A percentile compares a stretch with the other conserved stretches of the same genome.
Evolutionary conservation across 1,284 basidiomycete genomes (phyloP).

Genomic region (Exobasidium cylindrosporum): DNA sequence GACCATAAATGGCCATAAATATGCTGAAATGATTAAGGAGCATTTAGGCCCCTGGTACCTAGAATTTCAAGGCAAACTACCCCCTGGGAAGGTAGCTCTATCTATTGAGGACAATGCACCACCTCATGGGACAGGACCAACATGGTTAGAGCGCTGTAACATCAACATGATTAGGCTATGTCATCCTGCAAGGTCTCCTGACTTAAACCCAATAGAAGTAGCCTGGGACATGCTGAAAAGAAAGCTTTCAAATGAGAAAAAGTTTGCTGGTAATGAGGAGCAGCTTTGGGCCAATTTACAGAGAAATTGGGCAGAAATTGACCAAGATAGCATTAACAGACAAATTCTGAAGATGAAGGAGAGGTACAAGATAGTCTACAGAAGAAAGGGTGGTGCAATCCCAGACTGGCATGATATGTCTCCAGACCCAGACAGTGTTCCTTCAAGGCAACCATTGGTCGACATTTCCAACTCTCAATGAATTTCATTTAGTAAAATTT

Average conservation of each 20-base stretch:
- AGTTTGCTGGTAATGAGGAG: neutral
- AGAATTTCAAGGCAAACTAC: neutral
- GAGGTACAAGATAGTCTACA: neutral
- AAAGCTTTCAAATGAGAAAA: neutral
- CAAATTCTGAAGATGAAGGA: neutral
- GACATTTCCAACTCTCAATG: too few species aligned
- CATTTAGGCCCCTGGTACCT: neutral
- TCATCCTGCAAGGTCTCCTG: neutral
- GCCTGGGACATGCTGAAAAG: neutral
- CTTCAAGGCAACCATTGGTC: too few species aligned
- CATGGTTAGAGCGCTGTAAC: neutral
- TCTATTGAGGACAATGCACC: neutral
- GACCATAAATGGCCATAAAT: neutral
- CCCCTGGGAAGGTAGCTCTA: neutral
- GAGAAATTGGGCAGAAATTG: neutral
- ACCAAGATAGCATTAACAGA: neutral
- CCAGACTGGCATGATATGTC: neutral
- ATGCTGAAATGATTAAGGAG: neutral
- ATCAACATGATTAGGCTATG: neutral
- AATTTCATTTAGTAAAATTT: too few species aligned
- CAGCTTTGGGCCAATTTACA: neutral
- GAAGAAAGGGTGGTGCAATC: neutral
- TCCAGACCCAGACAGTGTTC: too few species aligned
- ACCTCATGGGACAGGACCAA: too few species aligned
- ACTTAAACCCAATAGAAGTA: neutral